These are phyloP conservation scores for Ganoderma lucidum DNA, from an alignment of 1,284 basidiomycete genomes.

Conservation along the genomic window DNA sequence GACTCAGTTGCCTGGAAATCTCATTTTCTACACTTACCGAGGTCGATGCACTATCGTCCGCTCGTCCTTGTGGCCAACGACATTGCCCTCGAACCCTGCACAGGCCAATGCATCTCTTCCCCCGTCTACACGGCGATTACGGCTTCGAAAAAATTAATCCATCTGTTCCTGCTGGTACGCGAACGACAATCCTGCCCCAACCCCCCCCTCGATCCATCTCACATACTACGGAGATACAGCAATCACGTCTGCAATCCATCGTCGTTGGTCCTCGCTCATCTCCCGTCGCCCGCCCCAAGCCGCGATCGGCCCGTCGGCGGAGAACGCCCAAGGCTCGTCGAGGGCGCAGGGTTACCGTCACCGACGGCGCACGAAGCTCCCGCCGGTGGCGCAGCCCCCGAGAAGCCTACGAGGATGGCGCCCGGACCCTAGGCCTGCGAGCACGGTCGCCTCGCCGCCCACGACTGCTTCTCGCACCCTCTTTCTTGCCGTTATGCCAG, in stretches of 20 bases:
- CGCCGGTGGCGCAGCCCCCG: slow-evolving; percentile 12
- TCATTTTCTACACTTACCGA: not conserved
- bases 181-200: slow-evolving; percentile 1
- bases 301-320: not conserved
- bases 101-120: not conserved
- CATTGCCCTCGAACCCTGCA: not conserved
- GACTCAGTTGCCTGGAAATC: slow-evolving; percentile 3
- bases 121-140: not conserved
- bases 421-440: slow-evolving; percentile 19
- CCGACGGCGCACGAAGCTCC: not conserved
- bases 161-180: not conserved
- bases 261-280: not conserved
- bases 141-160: not conserved
- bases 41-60: not conserved
- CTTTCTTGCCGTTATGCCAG: slow-evolving; percentile 9
- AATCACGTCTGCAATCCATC: not conserved
- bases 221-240: not conserved
- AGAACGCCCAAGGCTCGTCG: not conserved
- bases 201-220: not conserved
- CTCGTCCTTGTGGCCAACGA: not conserved
- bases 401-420: slow-evolving; percentile 6
- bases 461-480: slow-evolving; percentile 8
- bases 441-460: slow-evolving; percentile 10
- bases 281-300: not conserved
- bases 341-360: not conserved